Base-by-base conservation (phyloP, 2,329 filamentous ascomycete species). In the Graphiopsis chlorocephala region DNA sequence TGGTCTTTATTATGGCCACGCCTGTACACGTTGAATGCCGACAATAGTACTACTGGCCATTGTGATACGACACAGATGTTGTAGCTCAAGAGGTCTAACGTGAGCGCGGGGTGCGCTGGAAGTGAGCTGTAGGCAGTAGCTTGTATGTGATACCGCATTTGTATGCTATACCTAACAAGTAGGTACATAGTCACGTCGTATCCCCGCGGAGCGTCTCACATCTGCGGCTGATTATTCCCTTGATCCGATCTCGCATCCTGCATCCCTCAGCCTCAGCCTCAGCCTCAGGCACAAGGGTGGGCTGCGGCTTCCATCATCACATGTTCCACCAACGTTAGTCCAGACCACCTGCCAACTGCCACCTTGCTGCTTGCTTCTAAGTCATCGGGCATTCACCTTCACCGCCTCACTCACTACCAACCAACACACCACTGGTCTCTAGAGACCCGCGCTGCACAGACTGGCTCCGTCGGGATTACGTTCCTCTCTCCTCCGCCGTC, bases 401-500 rank as follows among this genome's bases (percentile, higher is more conserved):
- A 53, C 59, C 59, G 45, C 59, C 52, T 35, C 15, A 50, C 29
- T 38, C 28, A 31, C 28, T 28, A n/a, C 26, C 17, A 50, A n/a
- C 8, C 35, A n/a, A n/a, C 35, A n/a, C 35, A 42, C 17, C n/a
- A 17, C 42, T 20, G 29, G 53, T 56, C 53, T 56, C 29, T 6
- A 25, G n/a, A 56, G 53, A 56, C 53, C 53, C 53, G 53, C 58
- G 26, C 8, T 33, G 35, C n/a, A 45, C 38, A 62, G 33, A 45
- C 64, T 67, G 66, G 66, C 66, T 29, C 64, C 65, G 25, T 15
- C 29, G 47, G 64, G 64, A 26, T 61, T 35, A 35, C 33, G 58
- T 20, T 47, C 60, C 38, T 50, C 60, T n/a, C 31, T 66, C 31
- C 23, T 23, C 33, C 71, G 70, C 47, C 70, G 71, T 33, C 70